Percentiles rank a stretch among this genome's conserved stretches.
Evolutionary conservation across 148 eudicot genomes (phyloP).

Genomic region (Pouteria glomerata): DNA sequence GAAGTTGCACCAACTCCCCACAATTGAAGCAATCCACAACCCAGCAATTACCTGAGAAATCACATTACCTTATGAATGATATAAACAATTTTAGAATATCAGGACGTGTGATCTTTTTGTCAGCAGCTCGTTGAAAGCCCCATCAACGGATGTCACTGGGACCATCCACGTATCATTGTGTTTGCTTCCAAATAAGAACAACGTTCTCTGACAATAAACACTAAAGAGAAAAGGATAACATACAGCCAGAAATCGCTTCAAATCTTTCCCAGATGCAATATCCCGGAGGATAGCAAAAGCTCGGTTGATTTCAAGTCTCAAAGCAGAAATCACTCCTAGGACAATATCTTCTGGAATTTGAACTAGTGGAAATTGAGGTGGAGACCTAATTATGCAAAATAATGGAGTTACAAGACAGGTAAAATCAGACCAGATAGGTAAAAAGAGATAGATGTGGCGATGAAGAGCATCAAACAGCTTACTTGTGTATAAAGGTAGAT

Average conservation of each 20-base stretch:
- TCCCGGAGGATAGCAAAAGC: conserved; percentile 58
- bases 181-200: background rate
- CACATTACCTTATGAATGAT: background rate
- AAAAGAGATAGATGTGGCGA: background rate
- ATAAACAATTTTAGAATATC: background rate
- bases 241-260: conserved; percentile 81
- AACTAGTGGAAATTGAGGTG: conserved; percentile 78
- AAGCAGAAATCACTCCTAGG: conserved; percentile 59
- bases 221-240: conserved; percentile 16
- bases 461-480: conserved; percentile 16
- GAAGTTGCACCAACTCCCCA: conserved; percentile 71
- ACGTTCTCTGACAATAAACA: background rate
- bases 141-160: too few relatives aligned
- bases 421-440: background rate
- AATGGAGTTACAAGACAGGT: conserved; percentile 3
- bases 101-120: background rate
- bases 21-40: conserved; percentile 68
- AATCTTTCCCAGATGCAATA: conserved; percentile 82
- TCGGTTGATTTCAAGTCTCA: conserved; percentile 67
- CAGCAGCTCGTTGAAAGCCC: background rate
- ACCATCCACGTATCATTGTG: too few relatives aligned
- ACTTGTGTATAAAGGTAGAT: conserved; percentile 78
- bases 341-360: conserved; percentile 61
- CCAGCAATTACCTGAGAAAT: conserved; percentile 68
- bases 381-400: conserved; percentile 46